These are phyloP conservation scores for Aspergillus saccharolyticus DNA, from an alignment of 495 filamentous ascomycete species.

Conservation along the genomic window DNA sequence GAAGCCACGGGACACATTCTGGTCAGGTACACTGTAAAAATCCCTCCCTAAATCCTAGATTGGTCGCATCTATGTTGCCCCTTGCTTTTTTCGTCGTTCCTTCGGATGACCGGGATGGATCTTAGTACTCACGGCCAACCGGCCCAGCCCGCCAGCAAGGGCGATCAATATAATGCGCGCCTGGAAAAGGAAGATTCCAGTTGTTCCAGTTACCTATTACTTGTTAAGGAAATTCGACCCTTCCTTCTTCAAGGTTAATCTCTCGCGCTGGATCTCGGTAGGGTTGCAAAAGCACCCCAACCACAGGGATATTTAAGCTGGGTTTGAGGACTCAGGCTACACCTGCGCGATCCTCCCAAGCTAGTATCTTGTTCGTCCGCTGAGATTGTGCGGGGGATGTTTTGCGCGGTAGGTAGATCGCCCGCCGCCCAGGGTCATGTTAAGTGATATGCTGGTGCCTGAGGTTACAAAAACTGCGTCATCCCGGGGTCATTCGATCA, in stretches of 20 bases:
- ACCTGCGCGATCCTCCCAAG: not conserved
- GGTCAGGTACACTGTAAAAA: not conserved
- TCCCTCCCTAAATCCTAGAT: not conserved
- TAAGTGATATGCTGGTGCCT: not conserved
- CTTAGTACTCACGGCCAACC: slow-evolving; percentile 7
- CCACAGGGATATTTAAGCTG: no score
- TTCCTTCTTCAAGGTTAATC: not conserved
- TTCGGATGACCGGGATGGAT: slow-evolving; percentile 2
- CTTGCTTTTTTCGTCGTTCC: slow-evolving; percentile 10
- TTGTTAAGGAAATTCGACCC: not conserved
- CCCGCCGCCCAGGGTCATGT: not conserved
- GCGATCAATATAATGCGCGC: slow-evolving; percentile 2
- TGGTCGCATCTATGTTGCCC: slow-evolving; percentile 1
- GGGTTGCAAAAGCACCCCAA: no score
- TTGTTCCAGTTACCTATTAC: not conserved
- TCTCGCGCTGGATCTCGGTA: not conserved
- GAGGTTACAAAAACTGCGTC: not conserved
- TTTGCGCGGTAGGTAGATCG: not conserved
- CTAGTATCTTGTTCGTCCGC: not conserved
- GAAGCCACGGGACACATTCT: not conserved
- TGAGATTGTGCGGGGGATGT: not conserved
- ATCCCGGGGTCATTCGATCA: not conserved
- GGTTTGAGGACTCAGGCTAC: no score
- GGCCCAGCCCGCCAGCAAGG: slow-evolving; percentile 19
- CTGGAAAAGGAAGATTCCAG: not conserved